These are phyloP conservation scores for Penicillium arizonense DNA, from an alignment of 495 filamentous ascomycete genomes.

Conservation along the genomic window DNA sequence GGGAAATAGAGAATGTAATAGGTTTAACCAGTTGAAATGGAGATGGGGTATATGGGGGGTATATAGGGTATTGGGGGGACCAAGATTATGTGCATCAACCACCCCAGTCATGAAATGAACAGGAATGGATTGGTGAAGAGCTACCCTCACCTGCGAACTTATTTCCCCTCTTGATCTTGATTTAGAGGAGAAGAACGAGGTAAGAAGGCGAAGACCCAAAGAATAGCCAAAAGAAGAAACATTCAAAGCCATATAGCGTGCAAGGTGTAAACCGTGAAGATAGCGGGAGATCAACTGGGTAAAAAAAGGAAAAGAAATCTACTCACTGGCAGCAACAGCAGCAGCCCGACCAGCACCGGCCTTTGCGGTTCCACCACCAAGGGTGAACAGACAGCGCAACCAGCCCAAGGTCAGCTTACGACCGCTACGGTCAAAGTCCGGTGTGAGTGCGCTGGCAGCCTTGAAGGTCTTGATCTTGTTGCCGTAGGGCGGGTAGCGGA, in stretches of 20 bases:
- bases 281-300: neutral
- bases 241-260: neutral
- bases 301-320: slow-evolving; percentile 12
- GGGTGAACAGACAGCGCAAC: slow-evolving; percentile 43
- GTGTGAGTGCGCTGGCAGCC: slow-evolving; percentile 55
- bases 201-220: neutral
- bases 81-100: no score
- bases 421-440: slow-evolving; percentile 84
- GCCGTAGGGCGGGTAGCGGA: slow-evolving; percentile 80
- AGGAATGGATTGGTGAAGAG: neutral
- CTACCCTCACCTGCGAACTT: neutral
- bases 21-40: no score
- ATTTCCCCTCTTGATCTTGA: neutral
- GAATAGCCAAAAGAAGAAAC: neutral
- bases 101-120: no score
- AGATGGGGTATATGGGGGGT: no score
- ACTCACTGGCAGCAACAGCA: slow-evolving; percentile 48
- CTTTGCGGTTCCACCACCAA: slow-evolving; percentile 44
- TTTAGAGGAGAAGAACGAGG: neutral
- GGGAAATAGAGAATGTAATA: no score
- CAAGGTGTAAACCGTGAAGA: slow-evolving; percentile 6
- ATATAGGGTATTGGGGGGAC: no score
- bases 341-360: slow-evolving; percentile 41
- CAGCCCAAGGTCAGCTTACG: slow-evolving; percentile 49
- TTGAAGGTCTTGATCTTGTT: slow-evolving; percentile 59